These are phyloP conservation scores for Leptomonas pyrrhocoris DNA, from an alignment of 208 protist species.

Conservation along the genomic window DNA sequence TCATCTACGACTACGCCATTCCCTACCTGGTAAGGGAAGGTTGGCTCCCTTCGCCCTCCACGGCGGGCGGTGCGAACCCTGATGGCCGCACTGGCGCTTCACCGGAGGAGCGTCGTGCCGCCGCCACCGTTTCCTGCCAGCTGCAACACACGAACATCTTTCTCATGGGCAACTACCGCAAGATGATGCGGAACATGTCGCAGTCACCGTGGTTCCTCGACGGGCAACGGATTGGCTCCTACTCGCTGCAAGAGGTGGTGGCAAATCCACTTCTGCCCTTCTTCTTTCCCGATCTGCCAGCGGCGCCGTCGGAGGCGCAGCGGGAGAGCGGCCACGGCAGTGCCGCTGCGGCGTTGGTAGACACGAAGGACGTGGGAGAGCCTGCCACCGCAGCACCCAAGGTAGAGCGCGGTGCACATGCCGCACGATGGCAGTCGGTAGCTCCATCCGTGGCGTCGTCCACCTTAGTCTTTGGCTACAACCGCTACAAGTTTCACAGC, in stretches of 20 bases:
- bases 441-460: slow-evolving; percentile 33
- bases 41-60: slow-evolving; percentile 28
- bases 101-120: slow-evolving; percentile 21
- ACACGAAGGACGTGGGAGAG: background rate
- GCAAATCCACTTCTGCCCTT: slow-evolving; percentile 75
- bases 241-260: slow-evolving; percentile 88
- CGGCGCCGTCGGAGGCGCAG: slow-evolving; percentile 27
- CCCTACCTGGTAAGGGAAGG: slow-evolving; percentile 57
- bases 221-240: slow-evolving; percentile 73
- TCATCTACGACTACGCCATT: slow-evolving; percentile 79
- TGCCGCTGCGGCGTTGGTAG: background rate
- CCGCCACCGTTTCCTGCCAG: slow-evolving; percentile 46
- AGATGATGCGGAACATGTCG: slow-evolving; percentile 82
- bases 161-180: slow-evolving; percentile 86
- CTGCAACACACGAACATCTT: slow-evolving; percentile 81
- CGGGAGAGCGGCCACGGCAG: slow-evolving; percentile 4
- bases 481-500: slow-evolving; percentile 92
- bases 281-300: slow-evolving; percentile 76
- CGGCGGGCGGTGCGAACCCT: background rate
- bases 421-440: slow-evolving; percentile 39
- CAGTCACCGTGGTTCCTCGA: slow-evolving; percentile 90
- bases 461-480: slow-evolving; percentile 67
- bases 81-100: background rate
- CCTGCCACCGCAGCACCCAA: background rate
- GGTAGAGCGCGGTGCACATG: slow-evolving; percentile 30